Conservation (phyloP, 2,329 filamentous ascomycete species). For the Ophiosphaerella korrae region DNA sequence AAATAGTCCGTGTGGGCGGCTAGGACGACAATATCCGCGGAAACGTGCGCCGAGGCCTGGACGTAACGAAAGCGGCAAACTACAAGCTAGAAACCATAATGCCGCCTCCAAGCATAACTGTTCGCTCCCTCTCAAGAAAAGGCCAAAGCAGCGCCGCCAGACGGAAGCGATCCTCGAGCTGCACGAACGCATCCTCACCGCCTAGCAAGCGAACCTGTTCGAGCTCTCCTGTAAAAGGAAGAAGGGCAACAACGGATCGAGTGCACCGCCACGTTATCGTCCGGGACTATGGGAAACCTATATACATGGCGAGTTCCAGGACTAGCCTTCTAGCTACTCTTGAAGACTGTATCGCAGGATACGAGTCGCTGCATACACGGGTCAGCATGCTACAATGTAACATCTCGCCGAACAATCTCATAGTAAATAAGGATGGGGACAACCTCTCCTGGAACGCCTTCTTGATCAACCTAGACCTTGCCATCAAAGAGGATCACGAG, state of each 20-base stretch:
- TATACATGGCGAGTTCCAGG: constrained; percentile 49
- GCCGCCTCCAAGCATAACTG: constrained; percentile 20
- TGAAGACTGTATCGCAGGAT: constrained; percentile 44
- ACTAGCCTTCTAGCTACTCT: constrained; percentile 45
- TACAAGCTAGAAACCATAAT: constrained; percentile 33
- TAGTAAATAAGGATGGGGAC: constrained; percentile 53
- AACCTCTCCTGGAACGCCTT: constrained; percentile 49
- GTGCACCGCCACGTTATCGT: constrained; percentile 51
- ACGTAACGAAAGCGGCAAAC: constrained; percentile 43
- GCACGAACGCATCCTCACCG: no score
- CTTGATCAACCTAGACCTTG: constrained; percentile 50
- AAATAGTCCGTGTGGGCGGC: constrained; percentile 44
- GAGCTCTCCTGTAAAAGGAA: constrained; percentile 13
- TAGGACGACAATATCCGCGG: constrained; percentile 42
- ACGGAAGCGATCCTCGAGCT: no score
- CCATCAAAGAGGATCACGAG: constrained; percentile 44
- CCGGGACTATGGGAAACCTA: constrained; percentile 48
- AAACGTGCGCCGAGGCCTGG: constrained; percentile 40
- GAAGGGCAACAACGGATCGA: constrained; percentile 31
- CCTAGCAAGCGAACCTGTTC: neutral
- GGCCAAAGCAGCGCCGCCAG: constrained; percentile 9
- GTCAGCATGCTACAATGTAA: no score
- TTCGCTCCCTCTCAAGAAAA: constrained; percentile 16
- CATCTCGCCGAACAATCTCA: constrained; percentile 49
- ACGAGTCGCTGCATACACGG: no score